Evolutionary conservation across 768 basidiomycete genomes (phyloP).

Genomic region (Leccinum imitatum): DNA sequence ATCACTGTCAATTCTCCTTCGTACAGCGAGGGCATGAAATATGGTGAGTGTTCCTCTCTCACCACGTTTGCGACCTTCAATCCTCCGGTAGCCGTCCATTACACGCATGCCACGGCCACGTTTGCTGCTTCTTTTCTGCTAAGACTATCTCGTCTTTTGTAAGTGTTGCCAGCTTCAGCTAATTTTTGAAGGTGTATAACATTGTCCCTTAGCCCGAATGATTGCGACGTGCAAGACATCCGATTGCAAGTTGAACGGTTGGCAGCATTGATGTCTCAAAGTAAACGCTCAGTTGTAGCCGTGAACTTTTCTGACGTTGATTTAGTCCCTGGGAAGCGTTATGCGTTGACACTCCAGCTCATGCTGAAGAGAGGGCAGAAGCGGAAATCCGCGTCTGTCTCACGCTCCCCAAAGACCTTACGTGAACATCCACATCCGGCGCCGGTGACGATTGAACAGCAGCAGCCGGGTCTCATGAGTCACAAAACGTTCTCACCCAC

Average conservation of each 20-base stretch:
- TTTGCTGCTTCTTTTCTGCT: constrained; percentile 91
- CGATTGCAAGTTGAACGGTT: constrained; percentile 77
- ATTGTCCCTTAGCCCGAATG: constrained; percentile 61
- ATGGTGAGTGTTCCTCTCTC: constrained; percentile 51
- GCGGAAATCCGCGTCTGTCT: constrained; percentile 51
- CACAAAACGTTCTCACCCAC: constrained; percentile 56
- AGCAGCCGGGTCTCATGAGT: constrained; percentile 36
- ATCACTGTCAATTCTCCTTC: constrained; percentile 82
- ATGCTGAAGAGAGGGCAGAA: constrained; percentile 82
- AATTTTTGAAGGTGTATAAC: not conserved
- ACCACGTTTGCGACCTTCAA: constrained; percentile 6
- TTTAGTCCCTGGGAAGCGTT: constrained; percentile 88
- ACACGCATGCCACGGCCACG: constrained; percentile 90
- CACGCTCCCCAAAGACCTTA: constrained; percentile 59
- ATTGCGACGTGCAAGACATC: constrained; percentile 75
- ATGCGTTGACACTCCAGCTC: constrained; percentile 84
- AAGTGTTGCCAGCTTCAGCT: constrained; percentile 31
- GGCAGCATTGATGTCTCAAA: constrained; percentile 71
- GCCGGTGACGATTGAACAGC: constrained; percentile 47
- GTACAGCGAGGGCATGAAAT: constrained; percentile 91
- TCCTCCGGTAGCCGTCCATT: constrained; percentile 66
- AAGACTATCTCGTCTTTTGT: constrained; percentile 86
- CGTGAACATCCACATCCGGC: constrained; percentile 55
- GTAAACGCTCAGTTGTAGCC: constrained; percentile 42
- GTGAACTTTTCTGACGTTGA: constrained; percentile 9